Percentiles rank a stretch among this genome's conserved stretches.
Evolutionary conservation across 1,139 yeast genomes (phyloP).

Genomic region (Geotrichum histeridarum): DNA sequence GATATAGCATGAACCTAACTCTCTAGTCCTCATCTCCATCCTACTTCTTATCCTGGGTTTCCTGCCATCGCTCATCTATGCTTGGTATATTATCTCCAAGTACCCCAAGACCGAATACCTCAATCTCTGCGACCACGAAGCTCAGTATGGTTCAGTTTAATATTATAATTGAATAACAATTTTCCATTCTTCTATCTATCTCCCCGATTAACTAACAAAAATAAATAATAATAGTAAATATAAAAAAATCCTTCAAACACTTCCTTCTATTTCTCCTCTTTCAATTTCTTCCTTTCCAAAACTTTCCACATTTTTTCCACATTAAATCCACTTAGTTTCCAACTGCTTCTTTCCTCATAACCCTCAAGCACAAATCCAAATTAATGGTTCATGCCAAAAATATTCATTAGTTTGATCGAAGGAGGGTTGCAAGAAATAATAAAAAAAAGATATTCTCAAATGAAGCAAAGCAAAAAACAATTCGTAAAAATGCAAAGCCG

Average conservation of each 20-base stretch:
- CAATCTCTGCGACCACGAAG: constrained; percentile 6
- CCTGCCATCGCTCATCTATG: constrained; percentile 56
- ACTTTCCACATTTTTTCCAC: neutral
- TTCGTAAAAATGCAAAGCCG: constrained; percentile 1
- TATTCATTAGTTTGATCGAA: too few relatives aligned
- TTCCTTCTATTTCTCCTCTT: constrained; percentile 8
- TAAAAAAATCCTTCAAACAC: constrained; percentile 7
- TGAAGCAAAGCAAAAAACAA: constrained; percentile 10
- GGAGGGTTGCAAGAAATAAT: constrained; percentile 8
- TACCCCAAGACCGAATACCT: constrained; percentile 29
- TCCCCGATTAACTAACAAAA: constrained; percentile 6
- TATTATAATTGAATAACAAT: neutral
- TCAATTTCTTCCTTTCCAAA: neutral
- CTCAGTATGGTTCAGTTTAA: constrained; percentile 15
- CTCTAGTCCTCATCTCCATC: constrained; percentile 54
- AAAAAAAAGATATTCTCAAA: constrained; percentile 5
- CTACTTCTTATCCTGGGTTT: constrained; percentile 67
- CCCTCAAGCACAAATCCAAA: constrained; percentile 14
- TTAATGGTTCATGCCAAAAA: constrained; percentile 17
- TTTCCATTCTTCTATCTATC: constrained; percentile 14
- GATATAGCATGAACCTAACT: neutral
- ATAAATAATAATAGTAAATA: neutral
- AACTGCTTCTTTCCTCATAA: constrained; percentile 1
- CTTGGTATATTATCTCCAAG: constrained; percentile 39
- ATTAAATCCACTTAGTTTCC: too few relatives aligned